These are phyloP conservation scores for Chrysoporthe austroafricana DNA, from an alignment of 2,329 filamentous ascomycete species.

Conservation along the genomic window DNA sequence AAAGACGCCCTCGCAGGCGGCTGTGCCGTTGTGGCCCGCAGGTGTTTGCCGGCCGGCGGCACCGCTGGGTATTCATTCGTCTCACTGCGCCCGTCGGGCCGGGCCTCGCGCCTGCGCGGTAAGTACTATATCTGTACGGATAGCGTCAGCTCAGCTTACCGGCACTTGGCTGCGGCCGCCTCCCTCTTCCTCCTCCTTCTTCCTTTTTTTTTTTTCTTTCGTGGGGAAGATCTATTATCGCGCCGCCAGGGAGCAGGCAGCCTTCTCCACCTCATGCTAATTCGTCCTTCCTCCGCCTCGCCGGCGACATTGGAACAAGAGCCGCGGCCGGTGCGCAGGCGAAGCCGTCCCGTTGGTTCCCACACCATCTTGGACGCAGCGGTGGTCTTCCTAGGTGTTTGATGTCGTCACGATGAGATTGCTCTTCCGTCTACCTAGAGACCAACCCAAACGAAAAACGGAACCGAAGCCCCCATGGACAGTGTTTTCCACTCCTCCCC, in stretches of 20 bases:
- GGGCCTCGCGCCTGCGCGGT: neutral
- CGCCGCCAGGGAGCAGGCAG: too few species aligned
- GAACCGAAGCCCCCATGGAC: neutral
- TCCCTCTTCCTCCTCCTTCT: too few species aligned
- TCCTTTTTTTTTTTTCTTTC: neutral
- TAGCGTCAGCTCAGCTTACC: conserved; percentile 6
- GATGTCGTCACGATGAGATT: neutral
- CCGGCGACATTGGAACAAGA: too few species aligned
- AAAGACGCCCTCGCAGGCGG: neutral
- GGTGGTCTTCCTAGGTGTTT: neutral
- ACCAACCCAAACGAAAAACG: neutral
- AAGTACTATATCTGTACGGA: neutral
- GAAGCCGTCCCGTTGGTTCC: neutral
- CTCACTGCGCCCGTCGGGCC: neutral
- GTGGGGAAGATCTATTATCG: too few species aligned
- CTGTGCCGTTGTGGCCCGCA: neutral
- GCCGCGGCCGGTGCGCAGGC: neutral
- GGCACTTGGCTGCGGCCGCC: neutral
- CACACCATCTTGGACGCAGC: neutral
- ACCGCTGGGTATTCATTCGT: neutral
- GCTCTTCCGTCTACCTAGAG: conserved; percentile 11
- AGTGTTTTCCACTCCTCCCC: neutral
- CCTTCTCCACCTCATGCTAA: too few species aligned
- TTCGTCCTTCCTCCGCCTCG: too few species aligned
- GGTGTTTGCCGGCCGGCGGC: too few species aligned